Conservation (phyloP, 2,329 filamentous ascomycete species). For the Paecilomyces fulvus region DNA sequence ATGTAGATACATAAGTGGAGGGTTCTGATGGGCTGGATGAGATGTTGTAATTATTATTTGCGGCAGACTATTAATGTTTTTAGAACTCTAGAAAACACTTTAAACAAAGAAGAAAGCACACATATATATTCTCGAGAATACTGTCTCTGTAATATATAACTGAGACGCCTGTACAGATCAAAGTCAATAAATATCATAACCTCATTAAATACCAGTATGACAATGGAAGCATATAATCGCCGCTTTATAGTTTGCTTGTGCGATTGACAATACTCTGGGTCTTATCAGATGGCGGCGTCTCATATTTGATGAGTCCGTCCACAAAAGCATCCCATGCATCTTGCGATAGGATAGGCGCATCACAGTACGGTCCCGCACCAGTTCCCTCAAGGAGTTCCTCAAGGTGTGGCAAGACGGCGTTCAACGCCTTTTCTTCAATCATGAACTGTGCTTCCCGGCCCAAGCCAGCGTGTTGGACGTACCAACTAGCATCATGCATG, state of each 20-base stretch:
- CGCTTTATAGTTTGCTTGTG: not conserved
- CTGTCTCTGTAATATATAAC: no score
- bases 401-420: conserved; percentile 2
- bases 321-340: conserved; percentile 2
- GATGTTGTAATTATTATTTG: no score
- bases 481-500: conserved; percentile 10
- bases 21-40: no score
- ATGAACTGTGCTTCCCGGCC: not conserved
- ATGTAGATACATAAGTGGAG: no score
- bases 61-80: no score
- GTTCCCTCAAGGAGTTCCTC: not conserved
- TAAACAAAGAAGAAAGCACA: no score
- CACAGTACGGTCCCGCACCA: conserved; percentile 3
- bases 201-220: not conserved
- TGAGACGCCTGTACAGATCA: no score
- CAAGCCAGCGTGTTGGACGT: conserved; percentile 5
- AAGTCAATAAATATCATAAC: no score
- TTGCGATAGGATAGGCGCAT: conserved; percentile 3
- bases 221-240: not conserved
- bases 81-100: no score
- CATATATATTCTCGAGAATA: no score
- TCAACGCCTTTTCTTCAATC: conserved; percentile 1
- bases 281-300: not conserved
- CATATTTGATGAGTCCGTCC: not conserved
- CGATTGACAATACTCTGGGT: not conserved